Percentiles rank a stretch among this genome's conserved stretches.
Conservation (phyloP, 2,329 filamentous ascomycete species). For the Periconia digitata region DNA sequence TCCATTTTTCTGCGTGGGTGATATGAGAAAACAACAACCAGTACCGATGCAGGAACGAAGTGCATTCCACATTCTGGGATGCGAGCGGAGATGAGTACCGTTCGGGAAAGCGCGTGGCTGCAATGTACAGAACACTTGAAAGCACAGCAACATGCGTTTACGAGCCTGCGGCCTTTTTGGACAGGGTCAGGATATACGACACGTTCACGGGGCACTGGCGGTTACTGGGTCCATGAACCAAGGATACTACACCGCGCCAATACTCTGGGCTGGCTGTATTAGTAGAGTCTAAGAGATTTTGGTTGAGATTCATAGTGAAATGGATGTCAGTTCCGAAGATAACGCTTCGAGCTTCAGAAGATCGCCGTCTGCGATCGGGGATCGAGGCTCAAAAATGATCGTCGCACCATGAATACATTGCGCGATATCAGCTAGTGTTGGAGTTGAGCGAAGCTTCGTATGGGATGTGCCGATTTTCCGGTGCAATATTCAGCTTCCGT, state of each 20-base stretch:
- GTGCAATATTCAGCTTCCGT: conserved; percentile 22
- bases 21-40: neutral
- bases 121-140: too few species aligned
- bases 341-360: neutral
- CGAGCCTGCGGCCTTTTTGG: too few species aligned
- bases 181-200: too few species aligned
- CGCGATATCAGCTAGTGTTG: neutral
- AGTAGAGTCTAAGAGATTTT: neutral
- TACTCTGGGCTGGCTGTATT: neutral
- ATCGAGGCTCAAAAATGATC: neutral
- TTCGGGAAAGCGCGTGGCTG: neutral
- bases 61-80: neutral
- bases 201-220: too few species aligned
- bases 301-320: neutral
- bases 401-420: neutral
- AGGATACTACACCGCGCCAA: neutral
- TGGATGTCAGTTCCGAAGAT: neutral
- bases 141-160: too few species aligned
- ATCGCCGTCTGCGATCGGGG: neutral
- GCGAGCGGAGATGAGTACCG: neutral
- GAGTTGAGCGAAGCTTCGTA: neutral
- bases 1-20: too few species aligned
- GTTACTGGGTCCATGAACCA: too few species aligned
- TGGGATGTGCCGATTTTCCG: neutral
- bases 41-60: neutral